Evolutionary conservation across 2,329 filamentous ascomycete genomes (phyloP), one percentile per base, ranked within the genome.

Genomic region (Claviceps maximensis): DNA sequence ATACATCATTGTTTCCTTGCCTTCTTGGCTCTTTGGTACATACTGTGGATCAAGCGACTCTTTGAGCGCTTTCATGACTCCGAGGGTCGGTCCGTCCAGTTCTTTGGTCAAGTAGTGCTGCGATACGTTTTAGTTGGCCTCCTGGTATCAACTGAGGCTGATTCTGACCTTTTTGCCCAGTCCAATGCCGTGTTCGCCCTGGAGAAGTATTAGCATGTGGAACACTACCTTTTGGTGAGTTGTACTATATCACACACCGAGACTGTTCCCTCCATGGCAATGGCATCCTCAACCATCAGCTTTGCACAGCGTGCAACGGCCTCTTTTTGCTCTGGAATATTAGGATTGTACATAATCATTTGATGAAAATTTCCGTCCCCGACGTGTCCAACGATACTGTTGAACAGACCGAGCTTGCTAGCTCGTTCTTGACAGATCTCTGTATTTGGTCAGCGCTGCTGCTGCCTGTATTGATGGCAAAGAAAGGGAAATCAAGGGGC

Each of bases 301-400:
- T 87, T 79, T 13, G 87, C 80, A 13, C 85, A 73, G 25, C 73
- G 72, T 54, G 80, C 74, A 1, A 78, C 78, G 4, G 74, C 71
- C 19, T 73, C 64, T 53, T 74, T 76, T 54, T 86, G 76, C 4
- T 70, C 69, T 3, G 80, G 74, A 55, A 78, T 80, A 64, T 82
- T 80, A 0, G 65, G 63, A 36, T 63, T 58, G 52, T 64, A 65
- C 56, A 63, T 62, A 47, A 65, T 58, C 64, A 70, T 69, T 75
- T 80, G 74, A 61, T 88, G 84, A 60, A 87, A 87, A 61, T 87
- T 87, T 21, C 84, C 84, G 63, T 88, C 84, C 2, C 84, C 84
- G 1, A 87, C 84, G 62, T 88, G 84, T 0, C 84, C 84, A 25
- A 86, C 75, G n/a, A 87, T 85, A 42, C 76, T 78, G 23, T 75